phyloP scores from a whole-genome alignment of 345 rosid genomes.

The Camelina neglecta region DNA sequence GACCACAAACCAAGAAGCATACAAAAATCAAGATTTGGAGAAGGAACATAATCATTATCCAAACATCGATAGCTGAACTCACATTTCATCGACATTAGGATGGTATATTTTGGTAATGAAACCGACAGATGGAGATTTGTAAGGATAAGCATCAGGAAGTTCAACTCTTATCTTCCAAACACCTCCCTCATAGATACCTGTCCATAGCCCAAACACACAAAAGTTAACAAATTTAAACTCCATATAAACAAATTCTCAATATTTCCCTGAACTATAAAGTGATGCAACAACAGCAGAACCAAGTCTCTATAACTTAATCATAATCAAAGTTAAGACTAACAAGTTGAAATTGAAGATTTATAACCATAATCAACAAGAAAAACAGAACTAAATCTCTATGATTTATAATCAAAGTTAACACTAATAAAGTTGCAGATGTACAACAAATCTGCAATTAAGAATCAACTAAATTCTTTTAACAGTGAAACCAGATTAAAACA shows the following conservation, averaged over 20 bases:
- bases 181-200: conserved; percentile 91
- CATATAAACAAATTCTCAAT: background rate
- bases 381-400: conserved; percentile 2
- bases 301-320: background rate
- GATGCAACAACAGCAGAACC: background rate
- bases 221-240: background rate
- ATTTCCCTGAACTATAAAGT: background rate
- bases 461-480: background rate
- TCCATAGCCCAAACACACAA: background rate
- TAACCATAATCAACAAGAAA: conserved; percentile 13
- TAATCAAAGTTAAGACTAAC: background rate
- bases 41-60: background rate
- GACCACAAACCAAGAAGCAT: background rate
- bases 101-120: conserved; percentile 94
- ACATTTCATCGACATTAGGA: conserved; percentile 99
- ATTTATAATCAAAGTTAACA: background rate
- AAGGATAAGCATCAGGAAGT: conserved; percentile 98
- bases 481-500: background rate
- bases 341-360: background rate
- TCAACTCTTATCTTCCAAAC: conserved; percentile 97
- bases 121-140: conserved; percentile 95
- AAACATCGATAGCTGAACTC: conserved; percentile 38
- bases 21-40: background rate
- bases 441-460: background rate
- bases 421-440: background rate